Conservation (phyloP, 225 moss, liverwort and hornwort species). For the Marchantia polymorpha region DNA sequence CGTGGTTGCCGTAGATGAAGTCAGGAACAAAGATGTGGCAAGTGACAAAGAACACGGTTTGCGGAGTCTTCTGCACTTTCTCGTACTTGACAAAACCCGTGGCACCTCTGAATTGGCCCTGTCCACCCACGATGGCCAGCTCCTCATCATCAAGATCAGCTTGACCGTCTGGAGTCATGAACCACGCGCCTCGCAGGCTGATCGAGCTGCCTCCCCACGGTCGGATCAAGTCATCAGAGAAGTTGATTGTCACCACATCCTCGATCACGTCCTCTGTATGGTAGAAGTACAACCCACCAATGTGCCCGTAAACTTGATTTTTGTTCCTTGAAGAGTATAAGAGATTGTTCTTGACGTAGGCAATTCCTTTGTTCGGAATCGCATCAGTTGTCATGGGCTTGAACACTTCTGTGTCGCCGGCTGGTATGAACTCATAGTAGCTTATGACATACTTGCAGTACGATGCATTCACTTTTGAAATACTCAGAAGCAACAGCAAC, state of each 20-base stretch:
- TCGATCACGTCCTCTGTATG: neutral
- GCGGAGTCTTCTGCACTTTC: neutral
- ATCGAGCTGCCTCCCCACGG: neutral
- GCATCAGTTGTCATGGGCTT: too few relatives aligned
- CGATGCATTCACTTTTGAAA: too few relatives aligned
- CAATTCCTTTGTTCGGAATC: neutral
- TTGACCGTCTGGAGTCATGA: neutral
- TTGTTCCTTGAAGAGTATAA: neutral
- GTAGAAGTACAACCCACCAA: slow-evolving; percentile 1
- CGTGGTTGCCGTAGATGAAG: too few relatives aligned
- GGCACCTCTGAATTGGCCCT: neutral
- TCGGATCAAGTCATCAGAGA: neutral
- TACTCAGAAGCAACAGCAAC: too few relatives aligned
- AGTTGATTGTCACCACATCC: neutral
- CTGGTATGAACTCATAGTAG: too few relatives aligned
- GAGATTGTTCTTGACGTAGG: neutral
- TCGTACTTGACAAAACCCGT: neutral
- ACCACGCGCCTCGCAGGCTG: slow-evolving; percentile 2
- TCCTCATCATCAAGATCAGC: neutral
- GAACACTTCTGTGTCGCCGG: too few relatives aligned
- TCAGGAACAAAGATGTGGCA: too few relatives aligned
- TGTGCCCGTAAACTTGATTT: neutral
- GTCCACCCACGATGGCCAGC: slow-evolving; percentile 7
- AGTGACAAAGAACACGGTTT: neutral
- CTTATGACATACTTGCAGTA: too few relatives aligned